Base-by-base conservation (phyloP, 768 basidiomycete genomes). In the Favolaschia claudopus region DNA sequence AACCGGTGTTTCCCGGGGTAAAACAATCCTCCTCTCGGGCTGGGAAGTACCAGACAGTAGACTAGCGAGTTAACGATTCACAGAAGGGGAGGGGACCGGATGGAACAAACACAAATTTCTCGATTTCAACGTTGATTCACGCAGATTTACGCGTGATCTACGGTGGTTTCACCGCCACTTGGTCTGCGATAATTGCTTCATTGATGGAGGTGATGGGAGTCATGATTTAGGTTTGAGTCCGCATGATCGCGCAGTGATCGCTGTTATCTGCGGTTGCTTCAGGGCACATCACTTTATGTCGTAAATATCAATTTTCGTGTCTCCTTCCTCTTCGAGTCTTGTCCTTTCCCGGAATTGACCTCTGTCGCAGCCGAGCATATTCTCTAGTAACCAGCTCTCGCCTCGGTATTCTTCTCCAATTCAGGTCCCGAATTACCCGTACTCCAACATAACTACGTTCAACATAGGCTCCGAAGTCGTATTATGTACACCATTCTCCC, bases 171-270 rank as follows among this genome's bases (percentile, higher is more conserved):
- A n/a, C n/a, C n/a, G n/a, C n/a, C n/a, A n/a, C n/a, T n/a, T n/a
- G n/a, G n/a, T n/a, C n/a, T n/a, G n/a, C n/a, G n/a, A n/a, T n/a
- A n/a, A n/a, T n/a, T n/a, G n/a, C n/a, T n/a, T n/a, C n/a, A n/a
- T n/a, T n/a, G n/a, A n/a, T n/a, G n/a, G n/a, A n/a, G n/a, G n/a
- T n/a, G n/a, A n/a, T n/a, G n/a, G n/a, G n/a, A n/a, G n/a, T n/a
- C n/a, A n/a, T n/a, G n/a, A 32, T 58, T 59, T 59, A 59, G 58
- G 58, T 59, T 59, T 53, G 37, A 13, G 34, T 33, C 36, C 58
- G 58, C 58, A 25, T 51, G 57, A 34, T 3, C 3, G 7, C 5
- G 14, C 6, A 3, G 45, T 4, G 29, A 38, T 31, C 29, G 39
- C n/a, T n/a, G n/a, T 58, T 58, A 58, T 58, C 49, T 19, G 24